Evolutionary conservation across 495 filamentous ascomycete genomes (phyloP), one percentile per base, ranked within the genome.

Genomic region (Tuber borchii): DNA sequence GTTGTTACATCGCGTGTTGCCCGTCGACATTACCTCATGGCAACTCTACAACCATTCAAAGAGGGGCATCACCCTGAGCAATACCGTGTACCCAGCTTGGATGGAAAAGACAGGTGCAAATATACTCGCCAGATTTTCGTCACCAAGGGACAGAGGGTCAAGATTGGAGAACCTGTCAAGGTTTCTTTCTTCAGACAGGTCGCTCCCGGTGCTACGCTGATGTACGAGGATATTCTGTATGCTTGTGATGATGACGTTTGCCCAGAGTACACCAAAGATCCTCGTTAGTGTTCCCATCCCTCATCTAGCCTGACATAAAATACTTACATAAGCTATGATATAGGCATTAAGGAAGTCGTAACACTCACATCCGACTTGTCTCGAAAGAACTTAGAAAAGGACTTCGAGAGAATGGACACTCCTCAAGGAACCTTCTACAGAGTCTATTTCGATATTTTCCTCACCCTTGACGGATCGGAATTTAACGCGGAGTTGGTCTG

Each of bases 321-420:
- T 45, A 82, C 70, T n/a, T 37, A 78, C 8, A 69, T 71, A 1
- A 65, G 43, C 34, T 42, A 72, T 76, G 77, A 31, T 7, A 74
- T 81, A 99, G 95, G 94, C 78, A 97, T 99, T 89, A 98, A 98
- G 88, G 95, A 99, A 85, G 93, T 99, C 44, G 96, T 99, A 76
- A 99, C 95, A 2, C 90, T 99, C 61, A 98, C 96, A 14, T 97
- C 94, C 69, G 95, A 99, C 84, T 88, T 99, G 48, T 97, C 93
- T 22, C 91, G 95, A 77, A 99, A 99, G 88, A 98, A 97, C 83
- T 90, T 99, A 1, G 95, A 99, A 84, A 98, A 97, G 84, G 95
- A 99, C 83, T 99, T 99, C 76, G 95, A 99, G 85, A 90, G 96
- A 80, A 99, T 99, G 95, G 95, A 99, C 84, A 99, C 95, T 6